Conservation (phyloP, 2,329 filamentous ascomycete genomes). For the Monosporascus sp. region DNA sequence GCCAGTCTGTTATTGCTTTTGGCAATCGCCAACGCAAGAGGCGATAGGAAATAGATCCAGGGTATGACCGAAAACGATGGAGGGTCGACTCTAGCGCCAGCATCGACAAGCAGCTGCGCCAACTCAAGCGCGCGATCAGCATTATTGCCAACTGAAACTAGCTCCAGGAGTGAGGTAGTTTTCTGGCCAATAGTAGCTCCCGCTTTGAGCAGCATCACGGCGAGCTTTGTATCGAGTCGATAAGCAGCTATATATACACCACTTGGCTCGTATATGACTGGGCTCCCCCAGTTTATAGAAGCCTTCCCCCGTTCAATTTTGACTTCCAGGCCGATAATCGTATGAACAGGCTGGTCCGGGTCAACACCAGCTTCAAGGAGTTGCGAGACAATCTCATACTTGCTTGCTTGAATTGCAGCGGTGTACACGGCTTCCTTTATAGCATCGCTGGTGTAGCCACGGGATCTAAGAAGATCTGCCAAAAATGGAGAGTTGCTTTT, state of each 20-base stretch:
- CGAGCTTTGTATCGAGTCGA: no score
- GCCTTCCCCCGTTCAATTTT: no score
- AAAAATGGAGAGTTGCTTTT: neutral
- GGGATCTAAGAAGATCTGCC: neutral
- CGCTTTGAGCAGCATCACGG: no score
- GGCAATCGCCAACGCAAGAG: neutral
- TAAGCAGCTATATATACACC: no score
- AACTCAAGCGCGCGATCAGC: no score
- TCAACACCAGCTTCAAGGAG: conserved; percentile 5
- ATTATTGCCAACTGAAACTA: no score
- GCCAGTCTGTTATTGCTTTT: conserved; percentile 1
- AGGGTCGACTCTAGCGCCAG: no score
- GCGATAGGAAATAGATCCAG: no score
- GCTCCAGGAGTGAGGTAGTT: accelerated
- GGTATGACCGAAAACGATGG: accelerated
- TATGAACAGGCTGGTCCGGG: neutral
- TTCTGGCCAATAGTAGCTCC: no score
- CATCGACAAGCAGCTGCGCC: no score
- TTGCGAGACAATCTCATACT: neutral
- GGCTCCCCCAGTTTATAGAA: no score
- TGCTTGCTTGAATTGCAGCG: conserved; percentile 1
- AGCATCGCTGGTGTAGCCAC: conserved; percentile 1
- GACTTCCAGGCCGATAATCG: accelerated
- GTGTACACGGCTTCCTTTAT: conserved; percentile 3
- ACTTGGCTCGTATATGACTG: accelerated